A percentile compares a stretch with the other conserved stretches of the same genome.
phyloP scores from a whole-genome alignment of 306 rosid species.

The Quercus cerris region DNA sequence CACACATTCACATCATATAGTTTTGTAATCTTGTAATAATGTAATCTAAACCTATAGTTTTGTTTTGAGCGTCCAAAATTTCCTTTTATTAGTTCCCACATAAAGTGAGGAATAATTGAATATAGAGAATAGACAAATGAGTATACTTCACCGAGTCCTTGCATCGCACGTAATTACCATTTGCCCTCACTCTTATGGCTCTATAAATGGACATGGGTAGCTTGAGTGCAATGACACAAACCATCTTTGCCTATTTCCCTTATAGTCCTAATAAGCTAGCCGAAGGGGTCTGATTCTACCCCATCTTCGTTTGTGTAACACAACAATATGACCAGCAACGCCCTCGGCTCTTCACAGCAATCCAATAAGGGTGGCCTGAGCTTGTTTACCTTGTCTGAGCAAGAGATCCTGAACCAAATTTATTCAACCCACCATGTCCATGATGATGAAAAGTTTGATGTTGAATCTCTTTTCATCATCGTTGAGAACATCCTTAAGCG shows the following conservation, averaged over 20 bases:
- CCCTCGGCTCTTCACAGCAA: neutral
- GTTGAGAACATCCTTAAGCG: conserved; percentile 34
- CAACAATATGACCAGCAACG: neutral
- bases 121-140: too few species aligned
- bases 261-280: neutral
- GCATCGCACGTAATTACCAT: neutral
- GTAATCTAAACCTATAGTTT: too few species aligned
- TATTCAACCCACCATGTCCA: conserved; percentile 20
- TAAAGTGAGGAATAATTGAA: too few species aligned
- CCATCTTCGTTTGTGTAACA: neutral
- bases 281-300: neutral
- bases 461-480: conserved; percentile 36
- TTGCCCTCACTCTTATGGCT: neutral
- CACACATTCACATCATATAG: too few species aligned
- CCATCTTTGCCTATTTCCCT: neutral
- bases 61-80: too few species aligned
- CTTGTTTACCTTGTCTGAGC: neutral
- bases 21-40: too few species aligned
- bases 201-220: neutral
- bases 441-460: conserved; percentile 35
- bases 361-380: neutral
- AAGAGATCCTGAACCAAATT: neutral
- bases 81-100: too few species aligned
- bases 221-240: neutral
- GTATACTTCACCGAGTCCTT: neutral